Percentiles rank a stretch among this genome's conserved stretches.
Conservation (phyloP, 768 basidiomycete species). For the Mycena venus region DNA sequence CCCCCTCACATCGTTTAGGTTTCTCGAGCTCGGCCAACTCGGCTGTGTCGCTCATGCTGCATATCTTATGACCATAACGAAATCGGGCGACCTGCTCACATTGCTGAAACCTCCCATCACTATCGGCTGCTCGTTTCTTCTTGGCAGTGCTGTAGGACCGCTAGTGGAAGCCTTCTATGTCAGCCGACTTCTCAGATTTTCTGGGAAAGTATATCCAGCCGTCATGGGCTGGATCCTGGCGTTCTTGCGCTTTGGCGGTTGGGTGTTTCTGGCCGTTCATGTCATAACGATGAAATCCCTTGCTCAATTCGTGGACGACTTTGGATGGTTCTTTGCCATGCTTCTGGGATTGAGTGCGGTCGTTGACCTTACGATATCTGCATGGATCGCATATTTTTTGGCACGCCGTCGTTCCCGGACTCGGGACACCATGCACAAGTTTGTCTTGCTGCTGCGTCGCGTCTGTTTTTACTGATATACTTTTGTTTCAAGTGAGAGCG, state of each 20-base stretch:
- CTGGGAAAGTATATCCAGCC: slow-evolving; percentile 25
- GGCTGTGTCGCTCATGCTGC: slow-evolving; percentile 25
- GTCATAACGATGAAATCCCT: slow-evolving; percentile 25
- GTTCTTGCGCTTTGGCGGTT: slow-evolving; percentile 26
- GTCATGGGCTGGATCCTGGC: slow-evolving; percentile 31
- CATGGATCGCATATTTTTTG: slow-evolving; percentile 35
- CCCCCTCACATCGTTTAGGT: neutral
- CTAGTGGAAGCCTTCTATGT: slow-evolving; percentile 33
- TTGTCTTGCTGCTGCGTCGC: neutral
- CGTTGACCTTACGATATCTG: slow-evolving; percentile 30
- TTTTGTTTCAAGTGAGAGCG: slow-evolving; percentile 24
- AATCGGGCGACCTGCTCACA: slow-evolving; percentile 27
- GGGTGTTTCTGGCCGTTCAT: slow-evolving; percentile 29
- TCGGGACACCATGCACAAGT: slow-evolving; percentile 24
- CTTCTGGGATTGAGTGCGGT: slow-evolving; percentile 27
- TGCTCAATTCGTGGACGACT: slow-evolving; percentile 15
- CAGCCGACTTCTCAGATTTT: slow-evolving; percentile 31
- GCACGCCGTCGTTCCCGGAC: slow-evolving; percentile 21
- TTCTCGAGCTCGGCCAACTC: slow-evolving; percentile 31
- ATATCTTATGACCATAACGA: slow-evolving; percentile 23
- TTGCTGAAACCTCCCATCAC: slow-evolving; percentile 26
- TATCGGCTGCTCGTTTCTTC: slow-evolving; percentile 26
- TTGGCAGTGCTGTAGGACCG: slow-evolving; percentile 28
- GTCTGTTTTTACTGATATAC: neutral
- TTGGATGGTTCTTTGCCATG: slow-evolving; percentile 31